These are phyloP conservation scores for Filosporella fistucella DNA, from an alignment of 495 filamentous ascomycete genomes.

Conservation along the genomic window DNA sequence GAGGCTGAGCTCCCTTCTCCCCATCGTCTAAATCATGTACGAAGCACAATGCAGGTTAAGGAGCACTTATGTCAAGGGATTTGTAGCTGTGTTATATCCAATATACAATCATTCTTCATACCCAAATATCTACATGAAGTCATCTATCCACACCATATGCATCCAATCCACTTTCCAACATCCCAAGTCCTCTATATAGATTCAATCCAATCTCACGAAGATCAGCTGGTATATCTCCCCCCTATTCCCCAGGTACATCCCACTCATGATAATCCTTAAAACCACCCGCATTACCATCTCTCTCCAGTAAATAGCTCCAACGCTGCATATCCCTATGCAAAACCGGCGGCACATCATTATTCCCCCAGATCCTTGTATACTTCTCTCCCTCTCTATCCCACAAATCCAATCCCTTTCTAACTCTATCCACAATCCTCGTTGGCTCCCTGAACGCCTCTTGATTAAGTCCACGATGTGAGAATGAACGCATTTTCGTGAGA, in stretches of 20 bases:
- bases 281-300: conserved; percentile 29
- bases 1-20: no score
- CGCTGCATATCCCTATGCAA: conserved; percentile 25
- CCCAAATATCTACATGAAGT: no score
- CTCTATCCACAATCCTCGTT: conserved; percentile 31
- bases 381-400: conserved; percentile 30
- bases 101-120: no score
- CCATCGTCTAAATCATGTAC: no score
- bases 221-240: no score
- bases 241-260: conserved; percentile 1
- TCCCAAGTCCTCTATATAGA: no score
- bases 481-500: conserved; percentile 36
- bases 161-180: no score
- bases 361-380: conserved; percentile 29
- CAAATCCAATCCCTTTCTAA: conserved; percentile 36
- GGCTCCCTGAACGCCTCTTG: conserved; percentile 29
- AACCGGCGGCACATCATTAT: conserved; percentile 31
- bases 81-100: no score
- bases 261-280: conserved; percentile 27
- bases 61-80: no score
- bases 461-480: conserved; percentile 35
- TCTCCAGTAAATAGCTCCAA: conserved; percentile 32
- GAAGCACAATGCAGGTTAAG: no score
- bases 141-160: no score
- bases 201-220: no score